Base-by-base conservation (phyloP, 2,329 filamentous ascomycete species). In the Sphaerulina populicola region DNA sequence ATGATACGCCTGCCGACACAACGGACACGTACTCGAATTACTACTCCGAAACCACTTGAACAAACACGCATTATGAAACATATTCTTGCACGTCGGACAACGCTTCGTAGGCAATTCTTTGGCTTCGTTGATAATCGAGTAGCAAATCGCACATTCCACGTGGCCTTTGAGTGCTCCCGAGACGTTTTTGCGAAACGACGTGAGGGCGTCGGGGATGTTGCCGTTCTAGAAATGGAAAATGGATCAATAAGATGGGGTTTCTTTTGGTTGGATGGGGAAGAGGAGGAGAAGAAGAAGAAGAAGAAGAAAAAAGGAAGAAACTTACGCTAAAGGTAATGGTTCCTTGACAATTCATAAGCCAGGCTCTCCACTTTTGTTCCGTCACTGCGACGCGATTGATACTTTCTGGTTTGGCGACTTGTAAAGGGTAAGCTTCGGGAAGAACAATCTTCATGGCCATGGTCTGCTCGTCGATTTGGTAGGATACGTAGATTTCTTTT, bases 31-130 rank as follows among this genome's bases (percentile, higher is more conserved):
- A 63, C 86, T 93, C 64, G 88, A 84, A 69, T 88, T 94, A 67
- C 89, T 95, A 62, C 79, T 91, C 76, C 88, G 86, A 75, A 98
- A 97, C 93, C 93, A 98, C 71, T 91, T 90, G 74, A 88, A 95
- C 70, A 98, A 71, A 71, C 93, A 98, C 2, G 80, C 80, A 1
- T 84, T 79, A 70, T 98, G 93, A 74, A 97, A 98, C 47, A 86
- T 74, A 70, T 98, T 91, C 75, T 89, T 91, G 77, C 93, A 98
- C 1, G 91, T 97, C 42, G 79, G 76, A 68, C 93, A 98, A 49
- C 81, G 77, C 76, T 97, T 97, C 68, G 93, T 91, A 0, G 93
- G 93, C 68, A 94, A 81, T 69, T 86, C 85, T 74, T 87, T 87
- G 68, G 96, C 90, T 6, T 80, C 81, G 14, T 88, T 88, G 57